Base-by-base conservation (phyloP, 257 asterid genomes). In the Schizonepeta tenuifolia region DNA sequence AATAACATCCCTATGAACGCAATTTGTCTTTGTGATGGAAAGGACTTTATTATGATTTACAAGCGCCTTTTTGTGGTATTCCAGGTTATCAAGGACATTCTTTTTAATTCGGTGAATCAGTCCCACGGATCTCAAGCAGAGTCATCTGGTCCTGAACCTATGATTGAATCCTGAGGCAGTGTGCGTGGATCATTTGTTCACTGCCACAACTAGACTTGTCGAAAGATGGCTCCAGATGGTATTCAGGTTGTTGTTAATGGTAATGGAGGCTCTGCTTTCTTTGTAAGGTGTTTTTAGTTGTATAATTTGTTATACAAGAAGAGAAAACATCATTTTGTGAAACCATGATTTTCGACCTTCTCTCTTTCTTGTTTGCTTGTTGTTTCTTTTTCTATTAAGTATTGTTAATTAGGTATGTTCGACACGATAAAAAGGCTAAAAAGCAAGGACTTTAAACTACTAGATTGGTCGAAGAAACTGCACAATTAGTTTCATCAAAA, bases 21-120 rank as follows among this genome's bases (percentile, higher is more conserved):
- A 40, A 41, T 24, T 33, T 53, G 38, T 18, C n/a, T 47, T 9
- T 41, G 22, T 40, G 66, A 6, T 36, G 17, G 33, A 22, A 70
- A 67, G 2, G 41, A 5, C 35, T 70, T 74, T 38, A 50, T 65
- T 54, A n/a, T n/a, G n/a, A n/a, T n/a, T n/a, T n/a, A 53, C 26
- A 15, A n/a, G 12, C 63, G 40, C 38, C 41, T 67, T 57, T 36
- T 61, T 56, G 51, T 59, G 20, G 0, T 57, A 5, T 21, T 76
- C 20, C 75, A 94, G 99, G 99, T 94, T 50, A 94, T 94, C 83
- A 94, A 94, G 91, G 95, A 94, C 75, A 87, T 85, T 63, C 96
- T 94, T 54, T 94, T 91, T 86, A 94, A 94, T 83, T 88, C 97
- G 3, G 97, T 91, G 57, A 82, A 87, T 46, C 95, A 78, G 77